These are phyloP conservation scores for Ganoderma resinaceum DNA, from an alignment of 1,284 basidiomycete species.

Conservation along the genomic window DNA sequence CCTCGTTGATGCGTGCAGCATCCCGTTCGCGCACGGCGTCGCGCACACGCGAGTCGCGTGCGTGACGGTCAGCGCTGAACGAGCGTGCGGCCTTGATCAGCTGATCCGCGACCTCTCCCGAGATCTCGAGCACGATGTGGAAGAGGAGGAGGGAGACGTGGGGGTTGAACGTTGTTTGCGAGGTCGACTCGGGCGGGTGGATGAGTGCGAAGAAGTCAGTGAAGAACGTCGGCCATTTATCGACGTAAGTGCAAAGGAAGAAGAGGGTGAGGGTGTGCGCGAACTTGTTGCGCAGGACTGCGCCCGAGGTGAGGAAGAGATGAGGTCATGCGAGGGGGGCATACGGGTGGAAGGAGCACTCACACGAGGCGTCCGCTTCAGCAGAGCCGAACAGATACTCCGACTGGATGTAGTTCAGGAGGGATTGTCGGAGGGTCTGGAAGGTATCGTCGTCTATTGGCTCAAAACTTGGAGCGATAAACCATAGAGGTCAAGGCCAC, in stretches of 20 bases:
- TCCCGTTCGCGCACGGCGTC: slow-evolving; percentile 93
- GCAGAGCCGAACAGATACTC: slow-evolving; percentile 83
- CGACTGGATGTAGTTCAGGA: slow-evolving; percentile 78
- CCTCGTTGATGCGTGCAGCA: slow-evolving; percentile 87
- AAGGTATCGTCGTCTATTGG: slow-evolving; percentile 75
- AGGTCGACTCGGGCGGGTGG: slow-evolving; percentile 62
- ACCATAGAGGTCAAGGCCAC: background rate
- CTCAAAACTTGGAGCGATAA: slow-evolving; percentile 60
- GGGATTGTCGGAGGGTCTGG: slow-evolving; percentile 69
- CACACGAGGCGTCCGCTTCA: slow-evolving; percentile 78
- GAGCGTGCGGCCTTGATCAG: slow-evolving; percentile 85
- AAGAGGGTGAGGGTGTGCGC: slow-evolving; percentile 96
- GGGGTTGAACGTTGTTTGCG: slow-evolving; percentile 69
- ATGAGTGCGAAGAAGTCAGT: slow-evolving; percentile 80
- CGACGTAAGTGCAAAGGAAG: slow-evolving; percentile 90
- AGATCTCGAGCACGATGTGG: slow-evolving; percentile 89
- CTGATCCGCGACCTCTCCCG: slow-evolving; percentile 91
- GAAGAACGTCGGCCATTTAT: slow-evolving; percentile 87
- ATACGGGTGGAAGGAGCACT: slow-evolving; percentile 41
- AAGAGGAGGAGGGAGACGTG: slow-evolving; percentile 88
- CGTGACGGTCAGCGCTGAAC: slow-evolving; percentile 73
- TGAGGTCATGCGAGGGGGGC: slow-evolving; percentile 15
- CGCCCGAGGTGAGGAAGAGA: background rate
- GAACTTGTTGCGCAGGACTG: slow-evolving; percentile 96
- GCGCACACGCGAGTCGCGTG: slow-evolving; percentile 83